A percentile compares a stretch with the other conserved stretches of the same genome.
Evolutionary conservation across 2,329 filamentous ascomycete species (phyloP).

Genomic region (Colletotrichum eleusines): DNA sequence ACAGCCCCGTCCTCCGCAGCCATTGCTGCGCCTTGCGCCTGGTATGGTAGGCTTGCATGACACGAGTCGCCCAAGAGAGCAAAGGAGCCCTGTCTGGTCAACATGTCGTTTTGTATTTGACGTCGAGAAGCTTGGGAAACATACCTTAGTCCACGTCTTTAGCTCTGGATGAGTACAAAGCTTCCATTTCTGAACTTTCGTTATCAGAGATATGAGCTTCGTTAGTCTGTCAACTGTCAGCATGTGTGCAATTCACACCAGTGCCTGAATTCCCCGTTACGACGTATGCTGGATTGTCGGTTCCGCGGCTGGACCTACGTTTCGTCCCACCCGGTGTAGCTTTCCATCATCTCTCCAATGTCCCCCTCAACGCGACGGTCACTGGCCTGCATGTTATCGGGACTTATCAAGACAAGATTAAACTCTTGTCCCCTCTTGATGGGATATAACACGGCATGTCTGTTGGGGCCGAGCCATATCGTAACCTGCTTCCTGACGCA

Average conservation of each 20-base stretch:
- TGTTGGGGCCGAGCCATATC: conserved; percentile 22
- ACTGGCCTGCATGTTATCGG: neutral
- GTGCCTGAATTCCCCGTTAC: neutral
- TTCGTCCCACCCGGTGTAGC: conserved; percentile 29
- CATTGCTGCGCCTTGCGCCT: conserved; percentile 47
- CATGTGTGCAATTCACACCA: neutral
- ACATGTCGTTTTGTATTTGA: too few species aligned
- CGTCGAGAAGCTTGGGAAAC: neutral
- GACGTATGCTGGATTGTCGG: neutral
- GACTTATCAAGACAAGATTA: conserved; percentile 18
- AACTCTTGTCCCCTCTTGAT: conserved; percentile 17
- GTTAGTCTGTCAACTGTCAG: neutral
- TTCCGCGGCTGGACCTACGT: neutral
- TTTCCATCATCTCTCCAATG: conserved; percentile 27
- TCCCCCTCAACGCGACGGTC: conserved; percentile 1
- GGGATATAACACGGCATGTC: conserved; percentile 21
- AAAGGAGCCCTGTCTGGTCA: conserved; percentile 27
- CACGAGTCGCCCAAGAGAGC: conserved; percentile 41
- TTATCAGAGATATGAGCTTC: conserved; percentile 21
- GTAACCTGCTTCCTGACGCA: conserved; percentile 22
- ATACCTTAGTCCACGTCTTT: conserved; percentile 29
- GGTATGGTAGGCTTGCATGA: conserved; percentile 44
- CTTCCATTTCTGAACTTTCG: conserved; percentile 34
- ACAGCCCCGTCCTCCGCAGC: conserved; percentile 46
- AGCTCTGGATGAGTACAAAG: conserved; percentile 25